phyloP scores from a whole-genome alignment of 2,329 filamentous ascomycete species.

The Geosmithia putterillii region DNA sequence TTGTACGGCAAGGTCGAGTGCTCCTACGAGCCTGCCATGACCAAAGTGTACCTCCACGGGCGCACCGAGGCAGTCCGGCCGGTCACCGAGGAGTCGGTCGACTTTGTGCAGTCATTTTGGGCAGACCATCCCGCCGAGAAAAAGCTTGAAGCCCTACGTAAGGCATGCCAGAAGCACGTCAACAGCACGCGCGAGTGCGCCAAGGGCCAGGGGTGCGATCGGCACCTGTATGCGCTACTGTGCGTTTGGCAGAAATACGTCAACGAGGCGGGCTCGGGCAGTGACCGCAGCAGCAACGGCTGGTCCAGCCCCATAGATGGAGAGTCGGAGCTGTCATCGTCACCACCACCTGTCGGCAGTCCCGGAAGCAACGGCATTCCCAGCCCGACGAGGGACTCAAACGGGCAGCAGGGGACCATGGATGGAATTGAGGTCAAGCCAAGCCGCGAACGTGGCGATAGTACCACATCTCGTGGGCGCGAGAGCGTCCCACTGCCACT shows the following conservation, averaged over 20 bases:
- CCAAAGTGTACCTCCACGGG: constrained; percentile 84
- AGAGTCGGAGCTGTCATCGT: constrained; percentile 31
- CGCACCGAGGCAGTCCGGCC: constrained; percentile 87
- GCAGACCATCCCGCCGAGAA: constrained; percentile 70
- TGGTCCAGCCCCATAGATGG: constrained; percentile 48
- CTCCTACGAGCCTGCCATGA: constrained; percentile 98
- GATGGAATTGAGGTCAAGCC: constrained; percentile 19
- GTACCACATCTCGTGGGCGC: constrained; percentile 34
- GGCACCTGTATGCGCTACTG: constrained; percentile 87
- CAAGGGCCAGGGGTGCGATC: constrained; percentile 81
- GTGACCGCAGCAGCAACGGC: constrained; percentile 44
- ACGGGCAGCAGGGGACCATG: constrained; percentile 33
- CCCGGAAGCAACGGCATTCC: background rate
- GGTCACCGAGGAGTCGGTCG: constrained; percentile 70
- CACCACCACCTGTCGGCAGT: background rate
- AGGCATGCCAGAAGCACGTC: constrained; percentile 74
- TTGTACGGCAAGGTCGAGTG: constrained; percentile 89
- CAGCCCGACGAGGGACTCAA: constrained; percentile 15
- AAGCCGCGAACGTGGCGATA: constrained; percentile 36
- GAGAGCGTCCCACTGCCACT: constrained; percentile 50
- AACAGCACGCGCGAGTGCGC: constrained; percentile 71
- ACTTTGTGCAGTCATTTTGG: constrained; percentile 92
- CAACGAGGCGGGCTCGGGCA: constrained; percentile 48
- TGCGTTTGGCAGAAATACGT: constrained; percentile 88
- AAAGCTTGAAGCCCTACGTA: constrained; percentile 77